Percentiles rank a stretch among this genome's conserved stretches.
These are phyloP conservation scores for Solanum pennellii DNA, from an alignment of 257 asterid genomes.

Conservation along the genomic window DNA sequence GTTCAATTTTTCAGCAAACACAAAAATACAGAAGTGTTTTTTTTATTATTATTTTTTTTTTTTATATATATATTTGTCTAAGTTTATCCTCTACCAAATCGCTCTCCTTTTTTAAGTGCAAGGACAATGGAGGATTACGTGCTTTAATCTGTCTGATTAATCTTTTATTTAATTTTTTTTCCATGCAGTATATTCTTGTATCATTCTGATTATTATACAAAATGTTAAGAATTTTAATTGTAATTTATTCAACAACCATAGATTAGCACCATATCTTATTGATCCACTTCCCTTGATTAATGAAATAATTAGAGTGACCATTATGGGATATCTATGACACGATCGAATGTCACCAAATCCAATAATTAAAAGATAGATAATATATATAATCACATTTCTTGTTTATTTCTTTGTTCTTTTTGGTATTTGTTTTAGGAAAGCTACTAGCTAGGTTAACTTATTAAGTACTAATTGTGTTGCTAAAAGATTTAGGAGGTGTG, in stretches of 20 bases:
- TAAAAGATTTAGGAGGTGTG: too few species aligned
- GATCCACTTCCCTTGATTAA: not conserved
- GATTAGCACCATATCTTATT: not conserved
- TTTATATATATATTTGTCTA: not conserved
- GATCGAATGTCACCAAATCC: not conserved
- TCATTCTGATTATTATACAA: not conserved
- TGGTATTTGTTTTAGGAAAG: too few species aligned
- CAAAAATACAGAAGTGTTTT: not conserved
- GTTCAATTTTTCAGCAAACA: not conserved
- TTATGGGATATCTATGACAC: not conserved
- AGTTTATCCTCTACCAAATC: not conserved
- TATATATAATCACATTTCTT: not conserved
- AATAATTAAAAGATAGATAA: not conserved
- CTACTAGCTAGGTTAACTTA: too few species aligned
- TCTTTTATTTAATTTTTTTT: not conserved
- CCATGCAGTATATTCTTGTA: not conserved
- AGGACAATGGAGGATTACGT: not conserved
- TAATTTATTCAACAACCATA: not conserved
- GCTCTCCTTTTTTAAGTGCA: not conserved
- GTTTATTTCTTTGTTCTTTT: not conserved
- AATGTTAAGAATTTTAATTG: not conserved
- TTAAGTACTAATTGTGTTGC: too few species aligned
- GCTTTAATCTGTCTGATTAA: not conserved
- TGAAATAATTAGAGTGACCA: not conserved
- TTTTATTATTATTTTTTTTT: too few species aligned